These are phyloP conservation scores for Pichia cephalocereana DNA, from an alignment of 805 yeast species.

Conservation along the genomic window DNA sequence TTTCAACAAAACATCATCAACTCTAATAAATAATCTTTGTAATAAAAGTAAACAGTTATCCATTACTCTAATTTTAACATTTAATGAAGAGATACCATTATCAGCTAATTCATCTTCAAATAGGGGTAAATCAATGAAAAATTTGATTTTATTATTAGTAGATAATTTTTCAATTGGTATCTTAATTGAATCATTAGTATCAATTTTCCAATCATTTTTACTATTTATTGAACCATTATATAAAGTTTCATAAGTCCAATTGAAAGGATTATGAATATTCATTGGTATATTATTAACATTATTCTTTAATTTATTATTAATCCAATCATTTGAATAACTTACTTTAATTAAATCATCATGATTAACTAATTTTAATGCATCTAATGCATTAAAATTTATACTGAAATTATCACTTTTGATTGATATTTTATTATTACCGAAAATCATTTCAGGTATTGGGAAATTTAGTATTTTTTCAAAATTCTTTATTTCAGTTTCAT, in stretches of 20 bases:
- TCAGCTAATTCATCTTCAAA: constrained; percentile 96
- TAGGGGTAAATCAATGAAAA: constrained; percentile 79
- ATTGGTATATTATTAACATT: constrained; percentile 23
- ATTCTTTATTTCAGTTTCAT: constrained; percentile 60
- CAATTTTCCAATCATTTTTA: constrained; percentile 12
- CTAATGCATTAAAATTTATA: constrained; percentile 68
- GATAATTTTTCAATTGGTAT: constrained; percentile 67
- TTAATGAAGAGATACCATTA: constrained; percentile 77
- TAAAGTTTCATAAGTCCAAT: constrained; percentile 89
- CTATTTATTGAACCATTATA: constrained; percentile 52
- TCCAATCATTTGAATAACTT: constrained; percentile 84
- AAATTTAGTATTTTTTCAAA: constrained; percentile 53
- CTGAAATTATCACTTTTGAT: constrained; percentile 12
- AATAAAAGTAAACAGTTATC: constrained; percentile 64
- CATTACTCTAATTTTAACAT: constrained; percentile 85
- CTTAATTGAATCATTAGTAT: constrained; percentile 16
- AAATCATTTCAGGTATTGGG: constrained; percentile 96
- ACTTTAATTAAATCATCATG: constrained; percentile 47
- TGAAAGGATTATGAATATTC: constrained; percentile 74
- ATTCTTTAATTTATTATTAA: constrained; percentile 29
- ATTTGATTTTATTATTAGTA: constrained; percentile 72
- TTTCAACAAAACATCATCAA: constrained; percentile 81
- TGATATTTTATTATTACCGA: constrained; percentile 70
- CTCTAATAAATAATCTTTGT: constrained; percentile 73
- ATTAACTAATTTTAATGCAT: constrained; percentile 60